Percentiles rank a stretch among this genome's conserved stretches.
These are phyloP conservation scores for Talaromyces proteolyticus DNA, from an alignment of 495 filamentous ascomycete genomes.

Conservation along the genomic window DNA sequence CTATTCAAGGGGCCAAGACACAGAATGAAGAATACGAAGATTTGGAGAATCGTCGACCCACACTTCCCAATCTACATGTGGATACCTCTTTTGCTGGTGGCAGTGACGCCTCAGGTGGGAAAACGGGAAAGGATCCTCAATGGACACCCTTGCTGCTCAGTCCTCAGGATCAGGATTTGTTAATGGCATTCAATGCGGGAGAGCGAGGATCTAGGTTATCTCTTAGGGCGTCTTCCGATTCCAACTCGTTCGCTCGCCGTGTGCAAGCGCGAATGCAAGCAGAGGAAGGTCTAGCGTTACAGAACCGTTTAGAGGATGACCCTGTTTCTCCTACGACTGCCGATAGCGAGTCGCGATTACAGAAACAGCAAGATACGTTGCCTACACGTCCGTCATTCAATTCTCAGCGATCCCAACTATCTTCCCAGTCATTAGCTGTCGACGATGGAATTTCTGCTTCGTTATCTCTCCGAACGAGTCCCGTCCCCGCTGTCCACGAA, in stretches of 20 bases:
- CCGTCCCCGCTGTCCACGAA: conserved; percentile 5
- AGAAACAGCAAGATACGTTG: background rate
- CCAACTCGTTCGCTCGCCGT: conserved; percentile 44
- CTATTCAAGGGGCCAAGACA: conserved; percentile 15
- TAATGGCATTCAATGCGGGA: conserved; percentile 26
- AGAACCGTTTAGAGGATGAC: conserved; percentile 32
- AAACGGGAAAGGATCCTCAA: conserved; percentile 8
- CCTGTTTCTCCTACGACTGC: conserved; percentile 20
- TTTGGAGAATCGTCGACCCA: conserved; percentile 3
- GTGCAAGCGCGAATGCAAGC: conserved; percentile 66
- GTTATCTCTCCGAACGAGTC: conserved; percentile 4
- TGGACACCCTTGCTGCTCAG: conserved; percentile 25
- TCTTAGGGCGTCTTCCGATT: conserved; percentile 34
- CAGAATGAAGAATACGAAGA: conserved; percentile 6
- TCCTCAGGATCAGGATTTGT: conserved; percentile 30
- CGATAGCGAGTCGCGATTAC: conserved; percentile 10
- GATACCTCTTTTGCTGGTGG: conserved; percentile 32
- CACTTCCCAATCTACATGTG: conserved; percentile 24
- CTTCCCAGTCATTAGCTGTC: conserved; percentile 3
- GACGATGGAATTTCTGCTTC: background rate
- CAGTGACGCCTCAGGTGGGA: conserved; percentile 9
- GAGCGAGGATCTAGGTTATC: conserved; percentile 33
- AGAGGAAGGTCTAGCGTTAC: conserved; percentile 66
- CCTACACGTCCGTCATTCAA: conserved; percentile 4
- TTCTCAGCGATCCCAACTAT: conserved; percentile 3